Conservation (phyloP, 352 stramenopile genomes). For the Phytophthora pini region DNA sequence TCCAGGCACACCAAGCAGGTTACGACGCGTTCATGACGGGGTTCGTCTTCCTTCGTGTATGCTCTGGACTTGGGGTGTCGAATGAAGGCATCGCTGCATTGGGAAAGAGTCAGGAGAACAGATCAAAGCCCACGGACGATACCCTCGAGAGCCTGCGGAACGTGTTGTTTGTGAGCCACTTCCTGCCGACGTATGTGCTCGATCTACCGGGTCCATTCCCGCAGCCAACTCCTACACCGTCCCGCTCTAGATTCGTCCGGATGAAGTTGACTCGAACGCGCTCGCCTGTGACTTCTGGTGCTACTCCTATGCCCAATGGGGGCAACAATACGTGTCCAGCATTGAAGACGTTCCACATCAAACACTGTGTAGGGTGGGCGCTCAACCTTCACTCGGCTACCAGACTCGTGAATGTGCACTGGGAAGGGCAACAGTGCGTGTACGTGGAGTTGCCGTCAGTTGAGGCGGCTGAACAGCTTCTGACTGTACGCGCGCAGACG, state of each 20-base stretch:
- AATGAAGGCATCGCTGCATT: slow-evolving; percentile 61
- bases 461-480: slow-evolving; percentile 44
- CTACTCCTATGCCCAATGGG: slow-evolving; percentile 20
- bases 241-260: slow-evolving; percentile 58
- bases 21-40: slow-evolving; percentile 87
- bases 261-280: slow-evolving; percentile 62
- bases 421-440: slow-evolving; percentile 56
- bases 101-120: slow-evolving; percentile 3
- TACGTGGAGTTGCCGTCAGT: slow-evolving; percentile 57
- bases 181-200: slow-evolving; percentile 60
- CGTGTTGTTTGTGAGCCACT: slow-evolving; percentile 66
- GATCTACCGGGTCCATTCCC: slow-evolving; percentile 55
- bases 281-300: slow-evolving; percentile 13
- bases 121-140: slow-evolving; percentile 1
- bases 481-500: slow-evolving; percentile 42
- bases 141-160: slow-evolving; percentile 49
- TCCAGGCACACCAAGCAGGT: slow-evolving; percentile 73
- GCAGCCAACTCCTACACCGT: slow-evolving; percentile 47
- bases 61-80: slow-evolving; percentile 57
- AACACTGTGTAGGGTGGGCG: slow-evolving; percentile 67
- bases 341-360: slow-evolving; percentile 79
- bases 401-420: slow-evolving; percentile 54
- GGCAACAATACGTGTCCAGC: slow-evolving; percentile 30
- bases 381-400: slow-evolving; percentile 52
- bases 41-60: slow-evolving; percentile 75